These are phyloP conservation scores for Dacryopinax primogenitus DNA, from an alignment of 768 basidiomycete genomes.

Conservation along the genomic window DNA sequence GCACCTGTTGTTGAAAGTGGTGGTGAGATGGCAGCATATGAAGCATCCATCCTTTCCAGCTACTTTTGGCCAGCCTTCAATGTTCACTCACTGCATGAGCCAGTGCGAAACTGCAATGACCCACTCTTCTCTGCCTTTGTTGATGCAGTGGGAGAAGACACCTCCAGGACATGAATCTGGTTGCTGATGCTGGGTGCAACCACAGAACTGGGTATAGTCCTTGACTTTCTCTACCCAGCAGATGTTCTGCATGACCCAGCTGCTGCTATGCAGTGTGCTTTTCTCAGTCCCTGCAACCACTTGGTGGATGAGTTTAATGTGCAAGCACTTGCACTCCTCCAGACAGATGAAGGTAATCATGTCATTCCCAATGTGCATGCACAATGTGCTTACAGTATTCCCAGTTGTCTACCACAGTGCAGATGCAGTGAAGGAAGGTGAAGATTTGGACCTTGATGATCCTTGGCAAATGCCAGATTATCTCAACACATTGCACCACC, in stretches of 20 bases:
- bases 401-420: constrained; percentile 8
- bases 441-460: constrained; percentile 16
- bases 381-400: neutral
- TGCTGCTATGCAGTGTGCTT: neutral
- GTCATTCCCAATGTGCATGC: neutral
- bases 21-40: constrained; percentile 22
- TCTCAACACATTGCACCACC: constrained; percentile 17
- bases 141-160: constrained; percentile 31
- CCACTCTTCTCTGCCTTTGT: constrained; percentile 28
- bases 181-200: constrained; percentile 18
- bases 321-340: neutral
- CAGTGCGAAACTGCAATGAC: constrained; percentile 31
- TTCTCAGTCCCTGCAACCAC: neutral
- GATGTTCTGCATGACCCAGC: constrained; percentile 21
- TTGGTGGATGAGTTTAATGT: neutral
- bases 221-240: constrained; percentile 24
- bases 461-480: constrained; percentile 21
- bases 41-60: constrained; percentile 31
- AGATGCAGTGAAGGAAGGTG: constrained; percentile 22
- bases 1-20: constrained; percentile 30
- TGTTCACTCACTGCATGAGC: constrained; percentile 22
- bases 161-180: constrained; percentile 21
- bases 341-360: neutral
- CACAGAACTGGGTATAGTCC: constrained; percentile 17
- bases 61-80: constrained; percentile 27